Evolutionary conservation across 2,329 filamentous ascomycete species (phyloP).

Genomic region (Ambrosiella beaveri): DNA sequence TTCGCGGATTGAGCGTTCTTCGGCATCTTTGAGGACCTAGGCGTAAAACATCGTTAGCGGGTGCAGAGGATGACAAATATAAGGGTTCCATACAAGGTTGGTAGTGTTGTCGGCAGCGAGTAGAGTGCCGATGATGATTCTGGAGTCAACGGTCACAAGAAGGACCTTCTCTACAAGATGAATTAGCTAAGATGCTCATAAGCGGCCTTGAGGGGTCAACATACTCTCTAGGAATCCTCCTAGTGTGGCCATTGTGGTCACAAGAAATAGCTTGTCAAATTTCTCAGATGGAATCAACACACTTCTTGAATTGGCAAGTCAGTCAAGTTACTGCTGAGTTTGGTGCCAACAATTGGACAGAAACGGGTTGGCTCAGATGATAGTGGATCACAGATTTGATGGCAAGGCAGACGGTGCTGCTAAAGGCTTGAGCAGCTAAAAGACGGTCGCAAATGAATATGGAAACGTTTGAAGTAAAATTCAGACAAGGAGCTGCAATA

Average conservation of each 20-base stretch:
- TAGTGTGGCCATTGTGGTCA: constrained; percentile 24
- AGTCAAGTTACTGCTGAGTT: too few relatives aligned
- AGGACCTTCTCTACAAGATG: constrained; percentile 60
- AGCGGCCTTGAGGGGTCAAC: constrained; percentile 10
- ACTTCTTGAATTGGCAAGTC: too few relatives aligned
- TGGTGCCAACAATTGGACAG: too few relatives aligned
- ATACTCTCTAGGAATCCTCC: constrained; percentile 29
- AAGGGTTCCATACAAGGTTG: constrained; percentile 48
- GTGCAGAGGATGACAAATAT: not conserved
- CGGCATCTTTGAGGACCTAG: constrained; percentile 60
- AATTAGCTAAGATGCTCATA: not conserved
- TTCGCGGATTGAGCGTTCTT: constrained; percentile 80
- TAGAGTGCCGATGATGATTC: constrained; percentile 68
- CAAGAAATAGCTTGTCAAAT: not conserved
- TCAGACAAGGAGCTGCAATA: too few relatives aligned
- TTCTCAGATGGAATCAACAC: too few relatives aligned
- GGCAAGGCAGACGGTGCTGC: too few relatives aligned
- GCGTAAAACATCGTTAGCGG: not conserved
- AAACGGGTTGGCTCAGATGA: too few relatives aligned
- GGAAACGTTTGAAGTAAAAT: too few relatives aligned
- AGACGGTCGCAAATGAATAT: too few relatives aligned
- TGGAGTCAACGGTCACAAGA: constrained; percentile 81
- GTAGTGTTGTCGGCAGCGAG: constrained; percentile 80
- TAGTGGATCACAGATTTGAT: too few relatives aligned
- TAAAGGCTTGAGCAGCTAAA: too few relatives aligned